A percentile compares a stretch with the other conserved stretches of the same genome.
phyloP scores from a whole-genome alignment of 805 yeast genomes.

The Cyberlindnera americana region DNA sequence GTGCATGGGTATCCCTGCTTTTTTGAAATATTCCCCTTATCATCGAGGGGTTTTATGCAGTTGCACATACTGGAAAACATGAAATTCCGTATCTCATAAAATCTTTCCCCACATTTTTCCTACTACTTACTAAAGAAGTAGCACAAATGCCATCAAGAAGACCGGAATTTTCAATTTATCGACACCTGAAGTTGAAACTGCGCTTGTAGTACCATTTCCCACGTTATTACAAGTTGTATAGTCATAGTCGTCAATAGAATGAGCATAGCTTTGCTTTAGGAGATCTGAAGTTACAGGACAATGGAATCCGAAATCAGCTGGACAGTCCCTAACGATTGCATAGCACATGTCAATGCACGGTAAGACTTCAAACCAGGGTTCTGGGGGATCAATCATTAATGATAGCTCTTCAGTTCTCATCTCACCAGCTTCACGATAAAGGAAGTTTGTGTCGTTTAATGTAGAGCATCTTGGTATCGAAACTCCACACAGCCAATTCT shows the following conservation, averaged over 20 bases:
- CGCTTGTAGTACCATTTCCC: constrained; percentile 26
- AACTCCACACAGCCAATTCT: constrained; percentile 86
- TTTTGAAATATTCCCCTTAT: no score
- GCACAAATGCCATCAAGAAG: no score
- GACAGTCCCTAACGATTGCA: constrained; percentile 78
- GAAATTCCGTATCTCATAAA: no score
- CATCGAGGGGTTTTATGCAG: no score
- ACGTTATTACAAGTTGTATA: constrained; percentile 41
- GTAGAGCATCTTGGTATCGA: constrained; percentile 84
- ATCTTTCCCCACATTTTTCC: neutral
- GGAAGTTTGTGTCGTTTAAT: constrained; percentile 39
- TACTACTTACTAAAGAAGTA: no score
- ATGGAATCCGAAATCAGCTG: constrained; percentile 64
- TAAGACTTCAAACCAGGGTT: constrained; percentile 67
- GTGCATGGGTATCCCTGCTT: no score
- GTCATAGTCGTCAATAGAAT: constrained; percentile 13
- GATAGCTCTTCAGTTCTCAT: constrained; percentile 64
- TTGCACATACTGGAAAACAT: no score
- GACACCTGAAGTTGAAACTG: no score
- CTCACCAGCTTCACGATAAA: constrained; percentile 40
- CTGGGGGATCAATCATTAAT: constrained; percentile 48
- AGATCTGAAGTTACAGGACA: constrained; percentile 53
- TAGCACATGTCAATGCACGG: constrained; percentile 86
- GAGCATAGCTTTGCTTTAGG: constrained; percentile 30
- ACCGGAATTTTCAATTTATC: no score